phyloP scores from a whole-genome alignment of 1,139 yeast species.

The Kodamaea sp. region DNA sequence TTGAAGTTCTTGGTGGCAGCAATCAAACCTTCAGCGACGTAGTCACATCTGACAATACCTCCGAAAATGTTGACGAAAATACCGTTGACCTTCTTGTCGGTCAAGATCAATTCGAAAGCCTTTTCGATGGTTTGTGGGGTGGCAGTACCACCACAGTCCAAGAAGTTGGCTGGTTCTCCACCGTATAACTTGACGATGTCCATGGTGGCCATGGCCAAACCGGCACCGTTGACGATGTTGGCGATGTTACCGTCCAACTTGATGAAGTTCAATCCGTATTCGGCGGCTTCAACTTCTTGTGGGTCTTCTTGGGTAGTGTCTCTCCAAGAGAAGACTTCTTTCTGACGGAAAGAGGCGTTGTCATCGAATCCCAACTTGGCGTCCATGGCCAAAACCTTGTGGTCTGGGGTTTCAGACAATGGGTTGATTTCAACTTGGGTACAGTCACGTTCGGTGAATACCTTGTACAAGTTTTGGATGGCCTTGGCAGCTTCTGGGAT shows the following conservation, averaged over 20 bases:
- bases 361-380: slow-evolving; percentile 99
- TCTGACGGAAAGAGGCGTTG: slow-evolving; percentile 92
- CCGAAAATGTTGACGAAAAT: slow-evolving; percentile 98
- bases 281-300: slow-evolving; percentile 89
- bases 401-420: slow-evolving; percentile 87
- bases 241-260: slow-evolving; percentile 98
- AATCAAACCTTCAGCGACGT: slow-evolving; percentile 85
- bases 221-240: slow-evolving; percentile 99
- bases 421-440: slow-evolving; percentile 99
- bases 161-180: slow-evolving; percentile 98
- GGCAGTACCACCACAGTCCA: slow-evolving; percentile 99
- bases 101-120: slow-evolving; percentile 91
- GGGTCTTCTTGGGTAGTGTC: slow-evolving; percentile 98
- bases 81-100: slow-evolving; percentile 89
- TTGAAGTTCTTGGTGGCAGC: slow-evolving; percentile 35
- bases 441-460: slow-evolving; percentile 88
- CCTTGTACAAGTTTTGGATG: slow-evolving; percentile 82
- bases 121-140: slow-evolving; percentile 97
- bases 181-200: slow-evolving; percentile 98
- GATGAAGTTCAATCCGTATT: slow-evolving; percentile 91
- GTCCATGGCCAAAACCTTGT: slow-evolving; percentile 95
- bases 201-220: slow-evolving; percentile 99
- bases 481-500: slow-evolving; percentile 85
- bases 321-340: slow-evolving; percentile 92
- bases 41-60: slow-evolving; percentile 99